These are phyloP conservation scores for Ophiostoma sp. DNA, from an alignment of 2,329 filamentous ascomycete genomes.

Conservation along the genomic window DNA sequence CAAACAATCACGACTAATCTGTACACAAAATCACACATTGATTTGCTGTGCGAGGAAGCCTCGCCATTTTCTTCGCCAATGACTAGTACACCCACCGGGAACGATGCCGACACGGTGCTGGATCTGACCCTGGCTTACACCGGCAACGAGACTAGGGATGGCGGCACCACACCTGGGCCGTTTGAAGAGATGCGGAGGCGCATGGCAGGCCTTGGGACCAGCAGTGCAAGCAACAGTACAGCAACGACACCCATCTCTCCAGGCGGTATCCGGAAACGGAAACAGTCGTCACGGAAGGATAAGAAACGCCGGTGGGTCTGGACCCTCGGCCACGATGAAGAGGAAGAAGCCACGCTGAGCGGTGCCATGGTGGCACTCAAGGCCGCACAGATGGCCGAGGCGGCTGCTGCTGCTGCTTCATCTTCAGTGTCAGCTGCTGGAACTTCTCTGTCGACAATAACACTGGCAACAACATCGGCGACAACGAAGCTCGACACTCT, in stretches of 20 bases:
- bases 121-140: conserved; percentile 55
- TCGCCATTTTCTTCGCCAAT: conserved; percentile 47
- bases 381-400: conserved; percentile 31
- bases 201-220: conserved; percentile 52
- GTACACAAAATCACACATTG: conserved; percentile 64
- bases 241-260: conserved; percentile 27
- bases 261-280: conserved; percentile 54
- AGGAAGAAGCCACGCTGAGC: conserved; percentile 45
- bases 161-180: conserved; percentile 62
- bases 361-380: conserved; percentile 32
- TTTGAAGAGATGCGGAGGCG: conserved; percentile 63
- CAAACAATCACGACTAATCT: conserved; percentile 64
- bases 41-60: conserved; percentile 59
- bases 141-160: conserved; percentile 57
- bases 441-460: not conserved
- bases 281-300: conserved; percentile 56
- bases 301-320: conserved; percentile 66
- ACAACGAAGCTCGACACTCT: not conserved
- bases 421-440: not conserved
- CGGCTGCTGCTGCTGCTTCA: not conserved
- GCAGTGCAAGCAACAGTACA: conserved; percentile 40
- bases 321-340: conserved; percentile 60
- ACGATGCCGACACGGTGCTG: conserved; percentile 46
- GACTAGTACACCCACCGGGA: conserved; percentile 35
- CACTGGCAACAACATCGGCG: not conserved